Evolutionary conservation across 495 filamentous ascomycete genomes (phyloP).

Genomic region (Penicillium bovifimosum): DNA sequence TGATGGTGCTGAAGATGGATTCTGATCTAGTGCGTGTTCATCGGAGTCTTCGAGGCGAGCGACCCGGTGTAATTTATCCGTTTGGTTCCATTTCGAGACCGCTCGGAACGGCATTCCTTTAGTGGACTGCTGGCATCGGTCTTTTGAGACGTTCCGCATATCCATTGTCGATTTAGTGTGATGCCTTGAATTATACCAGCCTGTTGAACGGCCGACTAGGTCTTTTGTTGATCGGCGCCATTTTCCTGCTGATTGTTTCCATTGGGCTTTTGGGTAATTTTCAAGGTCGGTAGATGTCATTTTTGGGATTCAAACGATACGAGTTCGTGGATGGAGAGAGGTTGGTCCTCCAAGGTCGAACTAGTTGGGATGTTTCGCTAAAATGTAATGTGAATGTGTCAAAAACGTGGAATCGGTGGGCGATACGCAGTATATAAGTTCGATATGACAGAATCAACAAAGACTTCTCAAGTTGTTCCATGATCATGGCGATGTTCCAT

Average conservation of each 20-base stretch:
- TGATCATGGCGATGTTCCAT: not conserved
- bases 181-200: not conserved
- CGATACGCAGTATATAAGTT: not conserved
- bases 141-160: constrained; percentile 1
- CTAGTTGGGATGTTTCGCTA: not conserved
- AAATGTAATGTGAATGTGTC: no score
- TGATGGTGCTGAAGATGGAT: not conserved
- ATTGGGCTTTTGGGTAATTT: not conserved
- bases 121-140: not conserved
- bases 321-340: not conserved
- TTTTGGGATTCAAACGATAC: not conserved
- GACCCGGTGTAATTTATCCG: not conserved
- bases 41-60: not conserved
- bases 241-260: not conserved
- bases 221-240: not conserved
- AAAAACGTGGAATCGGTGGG: not conserved
- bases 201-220: not conserved
- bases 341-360: not conserved
- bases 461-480: no score
- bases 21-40: no score
- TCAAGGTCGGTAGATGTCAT: not conserved
- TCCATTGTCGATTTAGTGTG: constrained; percentile 2
- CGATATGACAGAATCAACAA: no score
- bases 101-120: not conserved
- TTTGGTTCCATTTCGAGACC: not conserved